These are phyloP conservation scores for Rubus parviflorus DNA, from an alignment of 306 rosid species.

Conservation along the genomic window DNA sequence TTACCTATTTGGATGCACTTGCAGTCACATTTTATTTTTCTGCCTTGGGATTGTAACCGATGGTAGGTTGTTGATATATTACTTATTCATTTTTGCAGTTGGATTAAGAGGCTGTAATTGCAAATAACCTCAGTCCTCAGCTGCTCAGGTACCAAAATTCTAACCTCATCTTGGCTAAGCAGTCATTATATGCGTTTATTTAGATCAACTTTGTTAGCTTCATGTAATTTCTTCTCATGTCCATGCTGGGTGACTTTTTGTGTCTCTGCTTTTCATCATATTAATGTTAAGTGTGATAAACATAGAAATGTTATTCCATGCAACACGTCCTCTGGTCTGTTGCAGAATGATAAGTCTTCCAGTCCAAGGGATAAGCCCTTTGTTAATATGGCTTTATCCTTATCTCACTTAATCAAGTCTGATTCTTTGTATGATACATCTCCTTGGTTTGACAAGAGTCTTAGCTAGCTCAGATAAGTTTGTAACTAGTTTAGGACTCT, in stretches of 20 bases:
- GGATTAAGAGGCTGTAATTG: conserved; percentile 41
- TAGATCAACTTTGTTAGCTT: background rate
- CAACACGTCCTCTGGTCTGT: too few species aligned
- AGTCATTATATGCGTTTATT: background rate
- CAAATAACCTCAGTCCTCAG: conserved; percentile 68
- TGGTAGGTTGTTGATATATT: background rate
- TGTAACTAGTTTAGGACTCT: too few species aligned
- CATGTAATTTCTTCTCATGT: conserved; percentile 25
- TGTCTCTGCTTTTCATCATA: conserved; percentile 10
- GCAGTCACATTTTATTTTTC: too few species aligned
- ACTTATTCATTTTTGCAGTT: conserved; percentile 4
- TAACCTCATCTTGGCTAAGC: background rate
- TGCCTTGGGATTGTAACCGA: too few species aligned
- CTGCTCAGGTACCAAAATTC: conserved; percentile 60
- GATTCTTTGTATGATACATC: too few species aligned
- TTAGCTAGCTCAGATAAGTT: too few species aligned
- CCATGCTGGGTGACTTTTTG: conserved; percentile 5
- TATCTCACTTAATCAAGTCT: too few species aligned
- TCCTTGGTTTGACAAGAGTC: too few species aligned
- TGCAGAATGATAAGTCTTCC: too few species aligned
- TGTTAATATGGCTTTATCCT: too few species aligned
- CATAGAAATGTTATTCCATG: too few species aligned
- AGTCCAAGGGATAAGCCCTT: too few species aligned
- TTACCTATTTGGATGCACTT: background rate
- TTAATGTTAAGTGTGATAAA: conserved; percentile 27